Percentiles rank a stretch among this genome's conserved stretches.
Evolutionary conservation across 495 filamentous ascomycete species (phyloP).

Genomic region (Talaromyces stipitatus): DNA sequence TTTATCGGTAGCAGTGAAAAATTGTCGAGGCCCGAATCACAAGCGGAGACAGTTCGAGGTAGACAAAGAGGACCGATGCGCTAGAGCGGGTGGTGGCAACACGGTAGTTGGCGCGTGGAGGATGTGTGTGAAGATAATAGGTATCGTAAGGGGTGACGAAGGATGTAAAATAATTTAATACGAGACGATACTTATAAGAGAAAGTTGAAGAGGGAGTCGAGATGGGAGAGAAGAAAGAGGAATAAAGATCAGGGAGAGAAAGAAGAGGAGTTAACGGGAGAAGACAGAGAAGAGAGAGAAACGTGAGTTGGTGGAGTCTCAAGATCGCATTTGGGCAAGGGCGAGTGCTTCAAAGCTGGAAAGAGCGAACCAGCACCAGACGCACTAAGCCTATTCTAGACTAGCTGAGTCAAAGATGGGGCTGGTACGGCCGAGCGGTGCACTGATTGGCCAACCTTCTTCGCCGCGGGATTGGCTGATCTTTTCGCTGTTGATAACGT

Average conservation of each 20-base stretch:
- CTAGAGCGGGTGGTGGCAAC: background rate
- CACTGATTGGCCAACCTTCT: background rate
- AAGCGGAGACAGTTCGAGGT: background rate
- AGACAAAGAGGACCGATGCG: background rate
- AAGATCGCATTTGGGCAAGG: conserved; percentile 1
- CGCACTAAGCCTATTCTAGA: background rate
- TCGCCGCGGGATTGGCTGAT: background rate
- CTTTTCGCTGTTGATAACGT: background rate
- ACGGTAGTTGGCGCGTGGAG: conserved; percentile 4
- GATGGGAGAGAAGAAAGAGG: conserved; percentile 3
- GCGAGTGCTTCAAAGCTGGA: background rate
- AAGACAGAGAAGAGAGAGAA: conserved; percentile 12
- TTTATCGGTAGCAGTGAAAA: background rate
- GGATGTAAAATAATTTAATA: conserved; percentile 10
- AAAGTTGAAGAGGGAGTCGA: background rate
- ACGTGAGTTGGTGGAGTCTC: background rate
- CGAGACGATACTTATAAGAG: background rate
- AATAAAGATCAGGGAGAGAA: conserved; percentile 10
- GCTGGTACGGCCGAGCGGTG: background rate
- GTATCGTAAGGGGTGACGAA: conserved; percentile 1
- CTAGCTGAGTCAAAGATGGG: too few relatives aligned
- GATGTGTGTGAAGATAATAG: conserved; percentile 8
- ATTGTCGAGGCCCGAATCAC: background rate
- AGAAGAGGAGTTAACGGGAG: conserved; percentile 11
- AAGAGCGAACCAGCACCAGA: background rate